Conservation (phyloP, 208 protist genomes). For the Leishmania arabica region DNA sequence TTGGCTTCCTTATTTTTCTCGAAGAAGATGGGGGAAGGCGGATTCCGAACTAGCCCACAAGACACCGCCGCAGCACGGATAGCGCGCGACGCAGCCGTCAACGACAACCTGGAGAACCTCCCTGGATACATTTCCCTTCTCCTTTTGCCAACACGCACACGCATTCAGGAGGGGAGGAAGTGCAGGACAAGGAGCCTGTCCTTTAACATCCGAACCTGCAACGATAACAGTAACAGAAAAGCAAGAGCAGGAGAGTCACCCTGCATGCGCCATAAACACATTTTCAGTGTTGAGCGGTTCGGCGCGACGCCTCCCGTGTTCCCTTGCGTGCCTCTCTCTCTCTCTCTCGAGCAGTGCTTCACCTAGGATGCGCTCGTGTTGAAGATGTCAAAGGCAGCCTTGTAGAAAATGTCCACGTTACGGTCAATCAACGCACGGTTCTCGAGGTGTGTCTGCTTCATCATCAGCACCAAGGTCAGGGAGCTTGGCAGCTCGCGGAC, state of each 20-base stretch:
- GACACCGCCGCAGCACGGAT: neutral
- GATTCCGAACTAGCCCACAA: too few species aligned
- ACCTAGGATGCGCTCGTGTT: conserved; percentile 26
- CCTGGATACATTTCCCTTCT: neutral
- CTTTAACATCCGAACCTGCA: too few species aligned
- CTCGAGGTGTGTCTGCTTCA: conserved; percentile 71
- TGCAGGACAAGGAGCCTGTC: too few species aligned
- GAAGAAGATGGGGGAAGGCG: too few species aligned
- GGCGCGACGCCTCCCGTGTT: neutral
- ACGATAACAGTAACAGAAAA: neutral
- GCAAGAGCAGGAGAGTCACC: neutral
- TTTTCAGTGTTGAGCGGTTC: neutral
- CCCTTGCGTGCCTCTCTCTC: neutral
- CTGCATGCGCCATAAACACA: neutral
- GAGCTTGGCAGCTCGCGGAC: conserved; percentile 84
- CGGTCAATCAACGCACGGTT: conserved; percentile 79
- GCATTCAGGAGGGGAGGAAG: neutral
- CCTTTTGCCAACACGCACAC: neutral
- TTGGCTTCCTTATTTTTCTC: too few species aligned
- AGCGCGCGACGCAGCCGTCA: neutral
- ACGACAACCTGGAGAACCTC: neutral
- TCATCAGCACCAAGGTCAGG: conserved; percentile 86
- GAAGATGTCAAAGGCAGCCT: conserved; percentile 74
- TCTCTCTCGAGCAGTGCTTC: neutral
- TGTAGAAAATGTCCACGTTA: conserved; percentile 88